Percentiles rank a stretch among this genome's conserved stretches.
phyloP scores from a whole-genome alignment of 164 flowering plant genomes.

The Stephania cephalantha region DNA sequence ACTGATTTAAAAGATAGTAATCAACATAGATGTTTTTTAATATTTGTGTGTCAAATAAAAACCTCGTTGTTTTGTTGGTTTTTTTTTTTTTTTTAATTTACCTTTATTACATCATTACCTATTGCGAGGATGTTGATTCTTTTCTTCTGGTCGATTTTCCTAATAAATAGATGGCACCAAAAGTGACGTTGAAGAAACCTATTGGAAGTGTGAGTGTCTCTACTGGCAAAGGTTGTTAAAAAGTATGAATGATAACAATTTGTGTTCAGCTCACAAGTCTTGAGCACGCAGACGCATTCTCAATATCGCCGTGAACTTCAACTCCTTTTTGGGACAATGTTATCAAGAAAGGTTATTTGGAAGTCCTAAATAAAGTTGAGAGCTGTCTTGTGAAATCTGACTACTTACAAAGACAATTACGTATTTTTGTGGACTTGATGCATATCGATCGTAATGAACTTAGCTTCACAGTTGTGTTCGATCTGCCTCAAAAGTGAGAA shows the following conservation, averaged over 20 bases:
- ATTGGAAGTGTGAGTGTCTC: conserved; percentile 69
- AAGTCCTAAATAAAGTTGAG: conserved; percentile 89
- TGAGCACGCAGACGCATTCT: conserved; percentile 75
- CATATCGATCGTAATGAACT: conserved; percentile 76
- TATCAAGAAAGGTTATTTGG: conserved; percentile 80
- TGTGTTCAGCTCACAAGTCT: conserved; percentile 89
- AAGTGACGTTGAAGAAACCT: conserved; percentile 84
- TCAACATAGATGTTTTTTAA: too few species aligned
- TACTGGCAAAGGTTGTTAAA: conserved; percentile 83
- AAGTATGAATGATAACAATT: conserved; percentile 94
- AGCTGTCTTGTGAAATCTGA: conserved; percentile 91
- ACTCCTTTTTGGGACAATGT: conserved; percentile 90
- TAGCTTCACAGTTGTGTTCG: conserved; percentile 94
- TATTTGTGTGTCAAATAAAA: too few species aligned
- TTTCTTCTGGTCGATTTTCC: conserved; percentile 1
- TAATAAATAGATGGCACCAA: conserved; percentile 61
- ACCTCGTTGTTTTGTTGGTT: not conserved
- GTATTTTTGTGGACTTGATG: conserved; percentile 66
- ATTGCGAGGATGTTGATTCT: not conserved
- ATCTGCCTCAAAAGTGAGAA: conserved; percentile 73
- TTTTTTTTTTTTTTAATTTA: not conserved
- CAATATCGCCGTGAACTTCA: conserved; percentile 94
- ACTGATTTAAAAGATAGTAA: too few species aligned
- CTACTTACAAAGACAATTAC: conserved; percentile 68
- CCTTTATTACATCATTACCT: not conserved